phyloP scores from a whole-genome alignment of 2,329 filamentous ascomycete species.

The Sclerotinia nivalis region DNA sequence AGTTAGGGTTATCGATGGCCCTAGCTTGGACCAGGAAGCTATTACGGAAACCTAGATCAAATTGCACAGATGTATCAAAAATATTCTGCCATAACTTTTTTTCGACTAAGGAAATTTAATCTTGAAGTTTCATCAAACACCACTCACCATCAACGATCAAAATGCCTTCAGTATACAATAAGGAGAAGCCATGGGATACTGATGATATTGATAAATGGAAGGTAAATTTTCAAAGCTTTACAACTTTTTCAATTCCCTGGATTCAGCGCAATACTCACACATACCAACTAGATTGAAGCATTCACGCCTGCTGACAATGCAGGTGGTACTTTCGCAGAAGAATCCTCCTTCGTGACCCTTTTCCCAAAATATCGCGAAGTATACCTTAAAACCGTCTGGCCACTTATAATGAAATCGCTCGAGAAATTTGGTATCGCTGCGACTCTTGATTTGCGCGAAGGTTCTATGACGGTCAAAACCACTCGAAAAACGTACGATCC shows the following conservation, averaged over 20 bases:
- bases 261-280: slow-evolving; percentile 18
- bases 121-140: slow-evolving; percentile 20
- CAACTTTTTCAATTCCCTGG: not conserved
- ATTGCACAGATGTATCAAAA: slow-evolving; percentile 16
- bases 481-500: slow-evolving; percentile 91
- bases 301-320: slow-evolving; percentile 86
- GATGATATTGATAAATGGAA: slow-evolving; percentile 98
- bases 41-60: slow-evolving; percentile 12
- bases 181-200: slow-evolving; percentile 92
- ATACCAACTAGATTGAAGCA: slow-evolving; percentile 60
- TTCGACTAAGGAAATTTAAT: slow-evolving; percentile 18
- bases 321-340: slow-evolving; percentile 84
- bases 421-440: slow-evolving; percentile 88
- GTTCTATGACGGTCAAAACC: slow-evolving; percentile 95
- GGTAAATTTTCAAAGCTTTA: slow-evolving; percentile 45
- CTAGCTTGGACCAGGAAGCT: not conserved
- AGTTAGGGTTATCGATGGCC: not conserved
- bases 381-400: slow-evolving; percentile 91
- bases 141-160: slow-evolving; percentile 32
- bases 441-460: slow-evolving; percentile 90
- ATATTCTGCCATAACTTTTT: slow-evolving; percentile 26
- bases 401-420: slow-evolving; percentile 81
- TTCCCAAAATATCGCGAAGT: slow-evolving; percentile 97
- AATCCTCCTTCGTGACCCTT: slow-evolving; percentile 82
- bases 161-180: slow-evolving; percentile 89